These are phyloP conservation scores for Scalesia atractyloides DNA, from an alignment of 129 eudicot genomes.

Conservation along the genomic window DNA sequence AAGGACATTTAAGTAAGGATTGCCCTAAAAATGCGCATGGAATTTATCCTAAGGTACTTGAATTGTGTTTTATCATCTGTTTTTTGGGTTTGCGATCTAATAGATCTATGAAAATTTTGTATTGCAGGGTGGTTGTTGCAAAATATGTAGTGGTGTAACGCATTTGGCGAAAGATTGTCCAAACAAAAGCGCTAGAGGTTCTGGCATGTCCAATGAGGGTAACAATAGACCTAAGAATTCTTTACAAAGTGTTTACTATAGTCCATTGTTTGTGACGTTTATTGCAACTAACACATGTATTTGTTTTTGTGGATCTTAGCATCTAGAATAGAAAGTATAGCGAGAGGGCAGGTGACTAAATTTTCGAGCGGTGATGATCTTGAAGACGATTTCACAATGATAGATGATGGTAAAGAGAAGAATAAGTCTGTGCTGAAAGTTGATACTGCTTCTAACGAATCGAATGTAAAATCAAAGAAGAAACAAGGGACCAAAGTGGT, in stretches of 20 bases:
- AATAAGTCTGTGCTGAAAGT: conserved; percentile 20
- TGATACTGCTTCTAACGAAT: conserved; percentile 27
- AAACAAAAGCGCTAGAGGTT: conserved; percentile 47
- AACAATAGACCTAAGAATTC: conserved; percentile 47
- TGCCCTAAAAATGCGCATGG: conserved; percentile 96
- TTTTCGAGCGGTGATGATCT: conserved; percentile 61
- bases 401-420: conserved; percentile 27
- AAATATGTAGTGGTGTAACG: conserved; percentile 85
- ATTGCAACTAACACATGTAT: neutral
- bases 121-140: conserved; percentile 88
- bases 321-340: conserved; percentile 38
- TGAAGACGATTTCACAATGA: conserved; percentile 67
- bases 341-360: conserved; percentile 61
- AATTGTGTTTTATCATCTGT: neutral
- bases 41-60: conserved; percentile 82
- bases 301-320: conserved; percentile 33
- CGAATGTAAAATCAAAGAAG: conserved; percentile 52
- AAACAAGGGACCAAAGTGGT: conserved; percentile 85
- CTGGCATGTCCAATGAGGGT: conserved; percentile 27
- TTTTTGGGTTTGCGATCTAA: neutral
- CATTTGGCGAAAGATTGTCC: conserved; percentile 97
- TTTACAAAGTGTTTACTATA: neutral
- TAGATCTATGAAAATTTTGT: neutral
- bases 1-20: conserved; percentile 91
- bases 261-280: neutral